Evolutionary conservation across 257 asterid species (phyloP).

Genomic region (Solanum pimpinellifolium): DNA sequence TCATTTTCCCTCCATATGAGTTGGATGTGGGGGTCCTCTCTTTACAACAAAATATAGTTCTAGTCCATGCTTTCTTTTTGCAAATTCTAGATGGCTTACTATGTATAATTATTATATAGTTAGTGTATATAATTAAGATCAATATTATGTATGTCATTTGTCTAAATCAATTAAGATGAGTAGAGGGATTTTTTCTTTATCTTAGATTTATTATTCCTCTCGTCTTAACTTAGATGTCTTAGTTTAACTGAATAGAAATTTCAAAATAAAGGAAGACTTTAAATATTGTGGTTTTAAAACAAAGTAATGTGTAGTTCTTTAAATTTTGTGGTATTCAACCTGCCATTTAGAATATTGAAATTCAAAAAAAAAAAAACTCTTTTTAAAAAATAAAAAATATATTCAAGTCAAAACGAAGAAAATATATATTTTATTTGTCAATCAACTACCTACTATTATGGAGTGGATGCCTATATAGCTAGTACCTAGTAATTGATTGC

Average conservation of each 20-base stretch:
- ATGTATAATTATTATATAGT: background rate
- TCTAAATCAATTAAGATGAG: background rate
- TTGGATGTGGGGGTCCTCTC: background rate
- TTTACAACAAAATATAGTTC: background rate
- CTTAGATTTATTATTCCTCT: background rate
- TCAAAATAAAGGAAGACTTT: background rate
- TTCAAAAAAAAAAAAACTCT: background rate
- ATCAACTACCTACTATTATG: background rate
- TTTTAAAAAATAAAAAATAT: background rate
- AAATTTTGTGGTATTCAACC: background rate
- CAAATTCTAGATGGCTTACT: background rate
- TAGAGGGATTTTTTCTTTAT: background rate
- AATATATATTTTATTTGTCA: background rate
- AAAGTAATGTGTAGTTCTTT: background rate
- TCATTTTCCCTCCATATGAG: background rate
- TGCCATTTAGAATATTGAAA: background rate
- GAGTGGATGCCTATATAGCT: background rate
- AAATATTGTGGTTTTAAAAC: background rate
- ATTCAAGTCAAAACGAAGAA: background rate
- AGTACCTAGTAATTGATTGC: background rate
- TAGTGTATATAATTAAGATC: background rate
- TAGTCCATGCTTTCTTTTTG: background rate
- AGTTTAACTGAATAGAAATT: background rate
- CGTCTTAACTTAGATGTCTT: background rate
- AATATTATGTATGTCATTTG: background rate